Evolutionary conservation across 345 rosid species (phyloP).

Genomic region (Salix suchowensis): DNA sequence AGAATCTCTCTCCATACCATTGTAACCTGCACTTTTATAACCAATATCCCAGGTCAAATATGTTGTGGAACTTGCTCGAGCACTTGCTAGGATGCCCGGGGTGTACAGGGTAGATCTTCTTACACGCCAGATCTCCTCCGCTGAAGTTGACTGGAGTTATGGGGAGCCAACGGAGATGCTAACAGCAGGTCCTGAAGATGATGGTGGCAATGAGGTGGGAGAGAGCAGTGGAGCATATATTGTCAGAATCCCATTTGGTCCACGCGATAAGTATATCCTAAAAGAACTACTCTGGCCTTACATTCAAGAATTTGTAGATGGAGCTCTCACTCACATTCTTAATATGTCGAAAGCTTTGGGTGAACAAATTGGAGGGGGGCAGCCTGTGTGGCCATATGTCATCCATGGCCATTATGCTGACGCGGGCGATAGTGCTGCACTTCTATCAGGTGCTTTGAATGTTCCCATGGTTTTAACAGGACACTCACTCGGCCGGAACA

Average conservation of each 20-base stretch:
- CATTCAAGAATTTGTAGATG: conserved; percentile 93
- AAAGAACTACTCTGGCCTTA: conserved; percentile 89
- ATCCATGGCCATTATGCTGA: conserved; percentile 96
- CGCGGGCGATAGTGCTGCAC: conserved; percentile 91
- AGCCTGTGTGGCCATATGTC: conserved; percentile 93
- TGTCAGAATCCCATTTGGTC: conserved; percentile 90
- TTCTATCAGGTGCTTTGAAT: conserved; percentile 87
- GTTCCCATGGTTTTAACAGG: conserved; percentile 99
- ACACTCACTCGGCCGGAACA: conserved; percentile 95
- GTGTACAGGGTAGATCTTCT: conserved; percentile 95
- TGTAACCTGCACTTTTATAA: neutral
- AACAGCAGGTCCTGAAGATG: conserved; percentile 57
- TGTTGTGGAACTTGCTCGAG: conserved; percentile 92
- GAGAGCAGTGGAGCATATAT: conserved; percentile 97
- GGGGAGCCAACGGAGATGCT: conserved; percentile 99
- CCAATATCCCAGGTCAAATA: conserved; percentile 65
- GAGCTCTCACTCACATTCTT: conserved; percentile 80
- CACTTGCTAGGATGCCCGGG: conserved; percentile 94
- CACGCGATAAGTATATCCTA: conserved; percentile 67
- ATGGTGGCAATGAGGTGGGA: conserved; percentile 57
- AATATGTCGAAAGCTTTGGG: conserved; percentile 89
- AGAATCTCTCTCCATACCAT: neutral
- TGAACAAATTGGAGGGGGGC: conserved; percentile 79
- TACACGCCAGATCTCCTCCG: conserved; percentile 75
- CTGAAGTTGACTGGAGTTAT: conserved; percentile 97